These are phyloP conservation scores for Rhododendron vialii DNA, from an alignment of 148 eudicot genomes.

Conservation along the genomic window DNA sequence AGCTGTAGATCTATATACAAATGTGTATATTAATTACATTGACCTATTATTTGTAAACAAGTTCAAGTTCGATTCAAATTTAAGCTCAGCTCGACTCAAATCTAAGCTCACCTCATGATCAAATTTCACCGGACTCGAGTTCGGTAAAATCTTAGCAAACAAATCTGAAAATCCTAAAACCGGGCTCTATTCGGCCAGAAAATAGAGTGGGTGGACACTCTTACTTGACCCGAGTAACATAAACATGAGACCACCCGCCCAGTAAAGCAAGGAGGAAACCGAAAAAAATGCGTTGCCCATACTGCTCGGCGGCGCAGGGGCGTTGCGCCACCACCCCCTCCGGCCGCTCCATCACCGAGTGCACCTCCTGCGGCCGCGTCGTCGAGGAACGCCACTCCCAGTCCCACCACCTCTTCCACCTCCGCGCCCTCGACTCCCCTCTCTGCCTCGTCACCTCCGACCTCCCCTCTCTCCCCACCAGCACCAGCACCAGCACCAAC, in stretches of 20 bases:
- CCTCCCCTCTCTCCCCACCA: slow-evolving; percentile 42
- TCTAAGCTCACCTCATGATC: too few species aligned
- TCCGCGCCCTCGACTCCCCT: slow-evolving; percentile 72
- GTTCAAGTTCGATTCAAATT: too few species aligned
- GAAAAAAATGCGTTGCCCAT: slow-evolving; percentile 72
- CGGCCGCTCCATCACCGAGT: slow-evolving; percentile 61
- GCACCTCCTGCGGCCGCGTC: slow-evolving; percentile 81
- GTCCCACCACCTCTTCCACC: slow-evolving; percentile 81
- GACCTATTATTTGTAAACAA: too few species aligned
- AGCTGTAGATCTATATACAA: too few species aligned
- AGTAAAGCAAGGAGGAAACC: neutral
- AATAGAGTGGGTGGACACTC: neutral
- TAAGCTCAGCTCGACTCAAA: too few species aligned
- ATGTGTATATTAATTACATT: too few species aligned
- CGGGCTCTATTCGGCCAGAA: neutral
- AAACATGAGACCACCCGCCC: neutral
- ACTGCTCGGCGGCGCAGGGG: slow-evolving; percentile 40
- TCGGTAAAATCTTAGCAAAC: too few species aligned
- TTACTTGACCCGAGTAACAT: neutral
- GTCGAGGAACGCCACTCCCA: slow-evolving; percentile 72
- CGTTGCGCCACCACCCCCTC: slow-evolving; percentile 58
- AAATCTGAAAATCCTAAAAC: too few species aligned
- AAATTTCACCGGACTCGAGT: too few species aligned
- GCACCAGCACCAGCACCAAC: neutral
- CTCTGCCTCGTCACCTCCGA: slow-evolving; percentile 82